Evolutionary conservation across 1,284 basidiomycete genomes (phyloP), one percentile per base, ranked within the genome.

Genomic region (Fomitiporia mediterranea): DNA sequence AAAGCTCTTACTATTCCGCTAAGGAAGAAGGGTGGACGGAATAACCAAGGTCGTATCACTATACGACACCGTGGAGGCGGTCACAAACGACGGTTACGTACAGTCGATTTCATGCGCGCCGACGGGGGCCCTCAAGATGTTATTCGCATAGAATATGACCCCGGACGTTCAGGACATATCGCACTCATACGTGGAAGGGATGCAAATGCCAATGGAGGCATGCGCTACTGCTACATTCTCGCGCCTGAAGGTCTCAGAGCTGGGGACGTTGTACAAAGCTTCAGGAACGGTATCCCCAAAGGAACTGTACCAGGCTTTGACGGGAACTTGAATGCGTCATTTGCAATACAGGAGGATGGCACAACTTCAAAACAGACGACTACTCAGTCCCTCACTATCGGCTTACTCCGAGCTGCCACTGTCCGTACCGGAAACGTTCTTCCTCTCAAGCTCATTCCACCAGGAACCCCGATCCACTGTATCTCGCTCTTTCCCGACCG

Each of bases 91-190:
- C 84, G 97, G 37, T 83, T 98, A 61, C 83, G 97, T 27, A 77
- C 87, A 40, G 76, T 99, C 58, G 97, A 99, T 72, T 99, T 97
- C 68, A 78, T 81, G 74, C 83, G 92, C 50, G 73, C 72, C 48
- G 84, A 87, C 61, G 72, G 81, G 0, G 96, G 96, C 5, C 76
- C 87, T 40, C 91, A 94, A 68, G 86, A 93, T 62, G 94, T 98
- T 42, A 80, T 96, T 13, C 83, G 95, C 42, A 91, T 99, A 65
- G 96, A 99, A 72, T 99, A 98, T 69, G 96, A 99, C 75, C 96
- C 96, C 0, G 91, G 91, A 30, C 81, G 96, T 50, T 91, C 87
- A 42, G 93, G 91, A 2, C 97, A 99, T 70, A 95, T 99, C 66
- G 96, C 96, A 1, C 80, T 99, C 53, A 68, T 98, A 62, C 77